phyloP scores from a whole-genome alignment of 2,329 filamentous ascomycete genomes.

The Hymenotorrendiella dingleyae region DNA sequence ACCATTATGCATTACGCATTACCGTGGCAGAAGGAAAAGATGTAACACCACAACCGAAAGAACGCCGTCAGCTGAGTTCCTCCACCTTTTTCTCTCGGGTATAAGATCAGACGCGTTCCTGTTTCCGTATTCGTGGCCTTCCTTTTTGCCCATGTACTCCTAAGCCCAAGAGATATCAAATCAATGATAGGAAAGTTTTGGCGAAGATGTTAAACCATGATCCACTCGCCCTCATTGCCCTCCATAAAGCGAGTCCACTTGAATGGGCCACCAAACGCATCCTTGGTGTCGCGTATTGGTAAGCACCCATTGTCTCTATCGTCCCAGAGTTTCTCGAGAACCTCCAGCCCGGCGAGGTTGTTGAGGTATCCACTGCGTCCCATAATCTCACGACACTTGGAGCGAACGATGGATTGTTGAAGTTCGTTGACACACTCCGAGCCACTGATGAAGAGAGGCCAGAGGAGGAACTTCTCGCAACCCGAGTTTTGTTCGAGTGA shows the following conservation, averaged over 20 bases:
- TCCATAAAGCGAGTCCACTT: constrained; percentile 29
- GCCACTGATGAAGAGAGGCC: constrained; percentile 87
- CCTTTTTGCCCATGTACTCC: no score
- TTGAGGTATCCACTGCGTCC: constrained; percentile 88
- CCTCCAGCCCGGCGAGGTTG: constrained; percentile 78
- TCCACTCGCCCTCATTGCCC: constrained; percentile 55
- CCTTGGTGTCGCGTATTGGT: background rate
- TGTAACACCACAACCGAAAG: no score
- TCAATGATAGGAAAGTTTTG: no score
- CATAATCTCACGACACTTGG: constrained; percentile 80
- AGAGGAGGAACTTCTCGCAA: constrained; percentile 83
- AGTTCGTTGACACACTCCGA: constrained; percentile 80
- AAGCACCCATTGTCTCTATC: constrained; percentile 19
- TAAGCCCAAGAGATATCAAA: no score
- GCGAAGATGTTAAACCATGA: constrained; percentile 54
- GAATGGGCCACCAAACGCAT: constrained; percentile 21
- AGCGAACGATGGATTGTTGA: constrained; percentile 72
- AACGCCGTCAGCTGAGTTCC: no score
- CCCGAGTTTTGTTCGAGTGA: constrained; percentile 66
- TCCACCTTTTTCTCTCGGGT: no score
- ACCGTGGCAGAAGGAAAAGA: no score
- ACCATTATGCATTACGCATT: no score
- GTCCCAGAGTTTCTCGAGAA: constrained; percentile 78
- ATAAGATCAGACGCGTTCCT: no score
- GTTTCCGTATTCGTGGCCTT: no score